phyloP scores from a whole-genome alignment of 805 yeast species.

The Nakazawaea populi region DNA sequence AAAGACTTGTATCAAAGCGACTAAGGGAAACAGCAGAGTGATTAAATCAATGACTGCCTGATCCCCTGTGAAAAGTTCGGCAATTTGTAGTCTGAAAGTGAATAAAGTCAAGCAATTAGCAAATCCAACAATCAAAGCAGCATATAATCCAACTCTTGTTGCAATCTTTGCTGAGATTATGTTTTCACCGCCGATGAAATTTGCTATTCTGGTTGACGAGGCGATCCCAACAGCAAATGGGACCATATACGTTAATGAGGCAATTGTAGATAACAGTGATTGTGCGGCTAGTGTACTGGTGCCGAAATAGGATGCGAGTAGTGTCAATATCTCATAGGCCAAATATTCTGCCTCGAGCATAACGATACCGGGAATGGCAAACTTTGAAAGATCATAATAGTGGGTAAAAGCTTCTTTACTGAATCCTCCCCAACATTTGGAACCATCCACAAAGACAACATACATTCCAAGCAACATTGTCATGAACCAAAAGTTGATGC shows the following conservation, averaged over 20 bases:
- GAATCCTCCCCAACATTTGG: conserved; percentile 67
- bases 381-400: conserved; percentile 33
- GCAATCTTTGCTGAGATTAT: conserved; percentile 31
- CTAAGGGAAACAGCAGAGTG: conserved; percentile 53
- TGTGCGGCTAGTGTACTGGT: conserved; percentile 51
- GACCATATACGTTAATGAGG: conserved; percentile 44
- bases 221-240: conserved; percentile 58
- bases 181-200: conserved; percentile 40
- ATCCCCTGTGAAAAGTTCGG: conserved; percentile 57
- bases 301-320: conserved; percentile 47
- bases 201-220: conserved; percentile 50
- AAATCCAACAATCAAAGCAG: conserved; percentile 27
- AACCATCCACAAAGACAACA: conserved; percentile 54
- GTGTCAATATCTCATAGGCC: conserved; percentile 52
- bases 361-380: conserved; percentile 48
- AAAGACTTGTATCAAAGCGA: conserved; percentile 58
- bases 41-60: conserved; percentile 47
- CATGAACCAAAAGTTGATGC: conserved; percentile 68
- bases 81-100: conserved; percentile 41
- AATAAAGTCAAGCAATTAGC: conserved; percentile 41
- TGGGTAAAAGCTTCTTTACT: conserved; percentile 25
- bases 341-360: conserved; percentile 53
- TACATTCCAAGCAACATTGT: conserved; percentile 48
- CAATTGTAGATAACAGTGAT: conserved; percentile 46
- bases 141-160: conserved; percentile 32